Base-by-base conservation (phyloP, 192 early-diverging fungal genomes). In the Pilobolus umbonatus region DNA sequence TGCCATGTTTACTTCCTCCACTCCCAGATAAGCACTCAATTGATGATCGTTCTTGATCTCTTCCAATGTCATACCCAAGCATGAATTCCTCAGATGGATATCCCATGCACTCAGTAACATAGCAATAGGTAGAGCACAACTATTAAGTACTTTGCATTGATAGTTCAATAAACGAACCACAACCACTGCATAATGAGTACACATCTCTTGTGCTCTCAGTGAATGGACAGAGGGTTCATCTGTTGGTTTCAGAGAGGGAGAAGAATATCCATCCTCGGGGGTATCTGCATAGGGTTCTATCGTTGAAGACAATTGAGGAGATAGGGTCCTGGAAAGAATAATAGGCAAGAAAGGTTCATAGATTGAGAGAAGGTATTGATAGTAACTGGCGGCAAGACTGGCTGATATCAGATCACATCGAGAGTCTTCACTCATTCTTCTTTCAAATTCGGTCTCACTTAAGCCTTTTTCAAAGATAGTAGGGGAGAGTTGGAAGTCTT, bases 281-380 rank as follows among this genome's bases (percentile, higher is more conserved):
- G 28, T 19, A 11, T 40, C 38, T 11, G 30, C 21, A 12, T 26
- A 46, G 12, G 55, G 36, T 2, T 21, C 22, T 22, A 28, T 35
- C 15, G 38, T 35, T 44, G 25, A 36, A 24, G 36, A 38, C 9
- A 14, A n/a, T n/a, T n/a, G 15, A 42, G 39, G 19, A 15, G 39
- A 42, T 42, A 42, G 39, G 1, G 29, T 28, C 30, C 17, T 59
- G 4, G 22, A 45, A 7, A 6, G 28, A 17, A 57, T 21, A 4
- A 43, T 31, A 2, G 63, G 63, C 36, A 65, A 26, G 30, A 53
- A 40, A 15, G 56, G 56, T 11, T 65, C 63, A 44, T 65, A 34
- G 5, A 65, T 35, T 5, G 47, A 25, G 0, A 65, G 5, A 9
- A 52, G n/a, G 5, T 36, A 43, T 12, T 38, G 38, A 36, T 65